Evolutionary conservation across 75 land plant genomes (phyloP).

Genomic region (Picea glauca): DNA sequence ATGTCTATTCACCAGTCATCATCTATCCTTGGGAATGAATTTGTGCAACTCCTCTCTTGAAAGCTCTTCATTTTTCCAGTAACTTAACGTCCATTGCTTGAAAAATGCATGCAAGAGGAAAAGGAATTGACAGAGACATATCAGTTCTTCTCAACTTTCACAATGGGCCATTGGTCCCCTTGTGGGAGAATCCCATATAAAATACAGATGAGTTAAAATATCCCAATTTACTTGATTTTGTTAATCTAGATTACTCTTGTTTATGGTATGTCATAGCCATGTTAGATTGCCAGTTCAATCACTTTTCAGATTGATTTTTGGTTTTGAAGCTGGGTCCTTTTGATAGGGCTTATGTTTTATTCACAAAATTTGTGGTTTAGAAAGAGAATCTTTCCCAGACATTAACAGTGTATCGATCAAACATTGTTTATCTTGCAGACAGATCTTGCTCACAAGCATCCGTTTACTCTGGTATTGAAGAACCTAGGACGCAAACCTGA

Average conservation of each 20-base stretch:
- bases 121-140: background rate
- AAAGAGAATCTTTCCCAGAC: background rate
- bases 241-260: background rate
- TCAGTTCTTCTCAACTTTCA: background rate
- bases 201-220: background rate
- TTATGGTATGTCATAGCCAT: background rate
- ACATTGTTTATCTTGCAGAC: slow-evolving; percentile 30
- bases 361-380: background rate
- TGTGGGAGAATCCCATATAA: background rate
- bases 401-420: background rate
- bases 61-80: too few relatives aligned
- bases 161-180: background rate
- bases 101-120: too few relatives aligned
- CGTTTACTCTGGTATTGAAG: slow-evolving; percentile 51
- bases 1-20: too few relatives aligned
- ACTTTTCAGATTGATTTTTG: background rate
- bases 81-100: too few relatives aligned
- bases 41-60: too few relatives aligned
- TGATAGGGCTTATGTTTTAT: background rate
- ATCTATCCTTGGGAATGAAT: too few relatives aligned
- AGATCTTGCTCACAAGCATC: slow-evolving; percentile 46
- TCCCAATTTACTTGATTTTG: background rate
- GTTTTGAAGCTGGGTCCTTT: background rate
- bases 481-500: slow-evolving; percentile 33
- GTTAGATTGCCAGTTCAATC: background rate